Evolutionary conservation across 179 eudicot species (phyloP), one percentile per base, ranked within the genome.

Genomic region (Beta corolliflora): DNA sequence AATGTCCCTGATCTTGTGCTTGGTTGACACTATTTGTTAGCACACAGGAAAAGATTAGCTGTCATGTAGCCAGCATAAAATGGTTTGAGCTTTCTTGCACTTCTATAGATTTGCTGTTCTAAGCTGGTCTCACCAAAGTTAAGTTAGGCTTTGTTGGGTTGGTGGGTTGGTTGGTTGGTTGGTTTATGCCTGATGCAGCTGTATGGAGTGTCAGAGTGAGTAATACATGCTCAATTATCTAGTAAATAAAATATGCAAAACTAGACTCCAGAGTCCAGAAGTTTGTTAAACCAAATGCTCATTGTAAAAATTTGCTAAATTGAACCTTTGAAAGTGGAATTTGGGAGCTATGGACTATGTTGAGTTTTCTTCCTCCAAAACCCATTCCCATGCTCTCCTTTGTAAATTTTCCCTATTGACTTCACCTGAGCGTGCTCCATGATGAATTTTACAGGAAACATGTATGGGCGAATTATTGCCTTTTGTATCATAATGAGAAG

Each of bases 381-480:
- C 36, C 67, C 67, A 3, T 14, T 23, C 13, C 41, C 36, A 10
- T 63, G 29, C 25, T 9, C 67, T 21, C 6, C 5, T 58, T 12
- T 9, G 11, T 21, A 63, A 23, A 63, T 9, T 11, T 63, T 23
- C 13, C 36, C 4, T 13, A 13, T 10, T 4, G 4, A 12, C 5
- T 63, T 77, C 36, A 31, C 44, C 77, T 71, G 15, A n/a, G n/a
- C n/a, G n/a, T n/a, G n/a, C n/a, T n/a, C n/a, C n/a, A 45, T 60
- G 52, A n/a, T 69, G 63, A 29, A 36, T 66, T 78, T 81, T 83
- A 56, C 91, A 95, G 99, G 99, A 95, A 84, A 84, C 95, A 95
- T 87, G 95, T 95, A 15, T 95, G 98, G 99, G 87, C 88, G 0
- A 95, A 91, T 82, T 91, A 89, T 81, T 95, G 99, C 76, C 94